Base-by-base conservation (phyloP, 2,329 filamentous ascomycete species). In the Endoconidiophora laricicola region DNA sequence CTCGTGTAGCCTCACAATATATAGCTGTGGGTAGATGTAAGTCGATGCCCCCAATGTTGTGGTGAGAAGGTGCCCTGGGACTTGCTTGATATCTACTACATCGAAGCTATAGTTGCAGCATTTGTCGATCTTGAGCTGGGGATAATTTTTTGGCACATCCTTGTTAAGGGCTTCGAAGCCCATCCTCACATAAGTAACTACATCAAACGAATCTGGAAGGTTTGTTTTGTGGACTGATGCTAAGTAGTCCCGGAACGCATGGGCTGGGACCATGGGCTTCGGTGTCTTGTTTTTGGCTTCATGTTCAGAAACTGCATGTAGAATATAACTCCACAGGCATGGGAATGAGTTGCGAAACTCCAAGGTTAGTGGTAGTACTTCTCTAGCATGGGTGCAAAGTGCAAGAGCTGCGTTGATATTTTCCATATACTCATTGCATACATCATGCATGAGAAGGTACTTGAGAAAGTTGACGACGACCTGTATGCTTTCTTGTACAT, bases 401-500 rank as follows among this genome's bases (percentile, higher is more conserved):
- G 62, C 61, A 6, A 81, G 68, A 0, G 88, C 86, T 0, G 71
- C 67, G 14, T 74, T 65, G 52, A 96, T 70, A 55, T 90, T 75
- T 0, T 72, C 67, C 0, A 64, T 69, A 60, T 88, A 83, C 61
- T 96, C 91, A 0, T 83, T 81, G 58, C 87, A 94, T 14, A 93
- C 90, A 37, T 83, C 75, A 59, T 96, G 88, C 54, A 83, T 76
- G 7, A 88, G 69, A 0, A 96, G 69, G 57, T 95, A 98, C 56
- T 86, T 84, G 55, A 94, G 76, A 60, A 96, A 96, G 60, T 91
- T 94, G 53, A 78, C 76, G 39, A 95, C 70, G 0, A 93, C 76
- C 33, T 74, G 71, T 22, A 50, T 44, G 23, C 44, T 43, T 33
- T 33, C 29, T 33, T 33, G 29, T 33, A 12, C 29, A 1, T 33